Base-by-base conservation (phyloP, 148 eudicot genomes). In the Silene conica region DNA sequence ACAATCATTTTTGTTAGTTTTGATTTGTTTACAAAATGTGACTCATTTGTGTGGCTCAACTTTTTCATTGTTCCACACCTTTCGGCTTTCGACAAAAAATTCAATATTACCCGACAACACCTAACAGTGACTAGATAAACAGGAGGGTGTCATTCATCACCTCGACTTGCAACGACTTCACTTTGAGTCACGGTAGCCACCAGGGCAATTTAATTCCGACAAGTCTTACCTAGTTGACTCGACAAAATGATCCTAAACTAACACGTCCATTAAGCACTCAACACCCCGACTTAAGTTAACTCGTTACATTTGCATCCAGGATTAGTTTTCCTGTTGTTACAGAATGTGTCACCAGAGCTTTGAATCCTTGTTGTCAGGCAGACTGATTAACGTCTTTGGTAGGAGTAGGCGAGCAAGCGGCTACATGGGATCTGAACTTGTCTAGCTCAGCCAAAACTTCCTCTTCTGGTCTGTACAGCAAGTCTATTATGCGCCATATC, bases 401-500 rank as follows among this genome's bases (percentile, higher is more conserved):
- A 14, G 57, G 69, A 41, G 43, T 79, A 71, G 92, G 50, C 18
- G 88, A 3, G 72, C 93, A 87, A 6, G 80, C 67, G 25, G 87
- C 67, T 9, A 90, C 73, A 74, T 95, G 97, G 64, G 87, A 76
- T 77, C 88, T 87, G 82, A 86, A 92, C 73, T 88, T 83, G 43
- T 90, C 96, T 77, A 95, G 83, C 85, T 92, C 97, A 5, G 82
- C 79, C 2, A 92, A 73, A 67, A 92, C 98, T 83, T 95, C 98
- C 2, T 87, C 93, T 76, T 89, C 88, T 6, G 97, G 90, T 78
- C 96, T 88, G 85, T 95, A 89, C 31, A 95, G 82, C 75, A 95
- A 71, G 81, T 92, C 98, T 19, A 90, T 90, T 81, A 95, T 85
- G 66, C 97, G 88, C 98, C 98, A 95, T 25, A 95, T 90, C 98